Conservation (phyloP, 805 yeast species). For the Candida adriatica region DNA sequence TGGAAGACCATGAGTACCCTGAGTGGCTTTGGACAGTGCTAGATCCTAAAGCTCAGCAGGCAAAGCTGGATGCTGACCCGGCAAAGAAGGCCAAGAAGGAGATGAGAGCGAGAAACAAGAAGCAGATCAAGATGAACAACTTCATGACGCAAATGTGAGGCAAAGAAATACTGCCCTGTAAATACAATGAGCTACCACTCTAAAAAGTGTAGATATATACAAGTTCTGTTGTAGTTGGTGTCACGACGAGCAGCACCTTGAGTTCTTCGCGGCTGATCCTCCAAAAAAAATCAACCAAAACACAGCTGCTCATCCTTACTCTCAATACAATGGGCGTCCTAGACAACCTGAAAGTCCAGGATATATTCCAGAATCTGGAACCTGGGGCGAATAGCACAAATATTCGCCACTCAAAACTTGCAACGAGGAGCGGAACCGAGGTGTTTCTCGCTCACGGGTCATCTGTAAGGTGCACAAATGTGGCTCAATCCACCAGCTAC, state of each 20-base stretch:
- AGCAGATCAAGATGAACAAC: conserved; percentile 69
- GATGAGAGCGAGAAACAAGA: conserved; percentile 61
- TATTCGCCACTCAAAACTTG: conserved; percentile 15
- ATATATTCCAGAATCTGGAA: conserved; percentile 3
- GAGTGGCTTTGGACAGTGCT: conserved; percentile 89
- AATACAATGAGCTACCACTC: conserved; percentile 1
- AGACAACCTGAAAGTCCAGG: conserved; percentile 6
- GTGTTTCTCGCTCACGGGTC: conserved; percentile 15
- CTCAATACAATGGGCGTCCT: conserved; percentile 10
- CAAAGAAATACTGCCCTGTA: conserved; percentile 1
- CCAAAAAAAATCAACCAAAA: neutral
- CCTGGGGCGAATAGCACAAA: neutral
- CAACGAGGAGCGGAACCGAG: conserved; percentile 14
- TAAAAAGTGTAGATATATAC: neutral
- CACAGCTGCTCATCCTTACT: no score
- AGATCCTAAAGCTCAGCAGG: conserved; percentile 56
- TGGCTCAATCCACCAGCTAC: conserved; percentile 6
- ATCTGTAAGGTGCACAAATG: conserved; percentile 14
- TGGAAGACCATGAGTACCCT: conserved; percentile 86
- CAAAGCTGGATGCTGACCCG: conserved; percentile 51
- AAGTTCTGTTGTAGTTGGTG: neutral
- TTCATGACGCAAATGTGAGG: conserved; percentile 47
- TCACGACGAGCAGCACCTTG: no score
- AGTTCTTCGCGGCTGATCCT: neutral
- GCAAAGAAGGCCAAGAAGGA: conserved; percentile 62